A percentile compares a stretch with the other conserved stretches of the same genome.
phyloP scores from a whole-genome alignment of 192 early-diverging fungal species.

The Rhizophagus sp. region DNA sequence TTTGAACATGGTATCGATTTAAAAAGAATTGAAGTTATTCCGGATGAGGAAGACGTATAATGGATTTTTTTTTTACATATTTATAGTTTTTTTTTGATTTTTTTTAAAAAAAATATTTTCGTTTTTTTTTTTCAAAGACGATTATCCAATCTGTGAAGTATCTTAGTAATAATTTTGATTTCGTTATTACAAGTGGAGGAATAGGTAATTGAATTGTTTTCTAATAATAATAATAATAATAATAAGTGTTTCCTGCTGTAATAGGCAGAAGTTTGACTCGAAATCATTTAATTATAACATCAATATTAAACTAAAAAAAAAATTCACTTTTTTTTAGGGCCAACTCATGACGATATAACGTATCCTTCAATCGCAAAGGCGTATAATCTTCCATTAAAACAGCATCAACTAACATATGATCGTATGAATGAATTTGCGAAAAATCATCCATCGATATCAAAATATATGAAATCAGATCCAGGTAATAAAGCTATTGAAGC shows the following conservation, averaged over 20 bases:
- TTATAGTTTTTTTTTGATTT: not conserved
- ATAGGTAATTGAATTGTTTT: slow-evolving; percentile 49
- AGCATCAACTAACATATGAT: slow-evolving; percentile 56
- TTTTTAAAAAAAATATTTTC: slow-evolving; percentile 16
- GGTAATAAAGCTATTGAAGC: slow-evolving; percentile 32
- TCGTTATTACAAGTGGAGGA: slow-evolving; percentile 76
- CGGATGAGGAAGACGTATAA: slow-evolving; percentile 53
- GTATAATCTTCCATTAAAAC: slow-evolving; percentile 50
- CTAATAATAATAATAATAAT: not conserved
- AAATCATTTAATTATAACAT: too few species aligned
- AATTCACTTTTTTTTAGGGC: slow-evolving; percentile 30
- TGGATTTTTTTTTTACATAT: not conserved
- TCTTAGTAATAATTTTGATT: slow-evolving; percentile 48
- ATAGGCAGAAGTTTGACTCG: too few species aligned
- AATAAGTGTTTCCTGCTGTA: too few species aligned
- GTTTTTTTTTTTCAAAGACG: slow-evolving; percentile 31
- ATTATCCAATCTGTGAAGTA: slow-evolving; percentile 51
- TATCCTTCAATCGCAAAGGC: slow-evolving; percentile 64
- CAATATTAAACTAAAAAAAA: too few species aligned
- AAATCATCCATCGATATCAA: not conserved
- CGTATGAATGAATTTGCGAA: slow-evolving; percentile 48
- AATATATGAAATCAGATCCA: not conserved
- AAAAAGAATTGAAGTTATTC: slow-evolving; percentile 54
- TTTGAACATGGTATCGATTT: slow-evolving; percentile 65
- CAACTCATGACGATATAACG: slow-evolving; percentile 70